Base-by-base conservation (phyloP, 78 protist genomes). In the Tieghemostelium lacteum region DNA sequence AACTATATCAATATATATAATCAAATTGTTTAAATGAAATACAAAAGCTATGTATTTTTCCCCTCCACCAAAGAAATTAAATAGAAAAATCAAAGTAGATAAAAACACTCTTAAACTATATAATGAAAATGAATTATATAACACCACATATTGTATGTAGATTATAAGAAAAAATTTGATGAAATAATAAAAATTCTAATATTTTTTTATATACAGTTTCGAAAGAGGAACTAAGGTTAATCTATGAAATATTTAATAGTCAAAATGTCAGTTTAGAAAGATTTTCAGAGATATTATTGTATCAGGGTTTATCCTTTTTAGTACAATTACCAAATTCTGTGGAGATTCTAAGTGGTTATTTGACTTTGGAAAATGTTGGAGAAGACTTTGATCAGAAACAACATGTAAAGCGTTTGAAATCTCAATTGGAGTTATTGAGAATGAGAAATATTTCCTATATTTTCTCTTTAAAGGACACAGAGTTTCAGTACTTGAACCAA, bases 181-280 rank as follows among this genome's bases (percentile, higher is more conserved):
- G 10, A 45, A 45, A 45, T 14, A 45, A 45, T 14, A 45, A 45
- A 45, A 45, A 45, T 45, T 14, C 52, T 14, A 45, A 45, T 14
- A 12, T 34, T 34, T 0, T 10, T 8, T 28, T 14, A 37, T 42
- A 28, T 24, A 50, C 20, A 83, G 91, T 83, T 42, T 69, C 91
- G 69, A 83, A 73, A 70, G 91, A 83, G 42, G 91, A 83, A 36
- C 29, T 83, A 40, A 73, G 65, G 29, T 28, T 40, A 33, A 28
- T 83, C 29, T 83, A 83, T 33, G 65, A 83, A 58, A 22, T 83
- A 69, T 83, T 83, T 60, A 61, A 60, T 28, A 83, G 65, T 60
- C 52, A 39, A 17, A 64, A 83, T 37, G 39, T 83, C 39, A 33
- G 42, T 57, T 42, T 69, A 45, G 54, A 69, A 8, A 72, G 65